Evolutionary conservation across 768 basidiomycete genomes (phyloP).

Genomic region (Serendipita sp.): DNA sequence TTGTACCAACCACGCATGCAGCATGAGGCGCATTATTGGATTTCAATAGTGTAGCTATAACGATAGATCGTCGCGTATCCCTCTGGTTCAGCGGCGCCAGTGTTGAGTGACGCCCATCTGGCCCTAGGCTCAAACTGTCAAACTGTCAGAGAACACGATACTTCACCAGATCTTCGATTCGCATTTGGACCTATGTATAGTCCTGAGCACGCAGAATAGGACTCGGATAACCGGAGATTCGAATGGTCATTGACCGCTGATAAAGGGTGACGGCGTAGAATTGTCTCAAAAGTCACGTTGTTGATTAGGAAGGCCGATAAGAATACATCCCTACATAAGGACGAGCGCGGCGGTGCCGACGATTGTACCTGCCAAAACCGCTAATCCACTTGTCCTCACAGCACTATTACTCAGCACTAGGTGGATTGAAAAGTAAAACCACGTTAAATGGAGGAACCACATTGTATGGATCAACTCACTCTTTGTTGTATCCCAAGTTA

Average conservation of each 20-base stretch:
- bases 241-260: no score
- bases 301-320: background rate
- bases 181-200: no score
- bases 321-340: slow-evolving; percentile 24
- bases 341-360: slow-evolving; percentile 57
- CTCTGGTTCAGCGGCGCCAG: background rate
- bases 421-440: background rate
- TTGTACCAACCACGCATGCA: no score
- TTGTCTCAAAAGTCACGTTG: background rate
- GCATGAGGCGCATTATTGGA: no score
- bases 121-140: background rate
- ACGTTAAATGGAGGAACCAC: background rate
- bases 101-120: background rate
- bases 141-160: background rate
- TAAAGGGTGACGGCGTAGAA: no score
- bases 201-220: no score
- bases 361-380: slow-evolving; percentile 65
- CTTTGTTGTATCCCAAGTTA: slow-evolving; percentile 78
- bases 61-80: background rate
- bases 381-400: slow-evolving; percentile 68
- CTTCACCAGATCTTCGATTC: no score
- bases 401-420: slow-evolving; percentile 69
- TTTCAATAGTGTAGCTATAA: no score
- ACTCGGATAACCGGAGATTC: no score
- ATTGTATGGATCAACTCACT: slow-evolving; percentile 38